phyloP scores from a whole-genome alignment of 192 early-diverging fungal genomes.

The Martensiomyces pterosporus region DNA sequence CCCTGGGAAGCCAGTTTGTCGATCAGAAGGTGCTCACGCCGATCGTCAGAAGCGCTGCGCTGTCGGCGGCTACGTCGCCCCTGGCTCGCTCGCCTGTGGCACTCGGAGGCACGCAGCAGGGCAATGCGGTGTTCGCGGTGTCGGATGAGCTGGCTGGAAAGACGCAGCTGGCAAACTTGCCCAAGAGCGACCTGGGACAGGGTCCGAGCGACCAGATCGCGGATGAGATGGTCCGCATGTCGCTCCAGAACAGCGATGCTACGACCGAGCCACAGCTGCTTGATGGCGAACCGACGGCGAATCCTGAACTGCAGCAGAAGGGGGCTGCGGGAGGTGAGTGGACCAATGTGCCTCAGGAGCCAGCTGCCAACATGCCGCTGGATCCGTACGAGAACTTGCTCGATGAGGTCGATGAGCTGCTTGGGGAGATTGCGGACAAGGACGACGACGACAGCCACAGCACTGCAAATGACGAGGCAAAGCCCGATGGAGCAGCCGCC shows the following conservation, averaged over 20 bases:
- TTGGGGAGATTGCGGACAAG: constrained; percentile 42
- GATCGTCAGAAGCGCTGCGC: constrained; percentile 27
- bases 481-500: no score
- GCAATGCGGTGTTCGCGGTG: neutral
- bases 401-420: constrained; percentile 50
- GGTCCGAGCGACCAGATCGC: neutral
- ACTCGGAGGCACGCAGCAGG: neutral
- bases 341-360: constrained; percentile 33
- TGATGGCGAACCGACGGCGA: neutral
- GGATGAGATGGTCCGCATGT: neutral
- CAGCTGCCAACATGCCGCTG: constrained; percentile 14
- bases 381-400: constrained; percentile 49
- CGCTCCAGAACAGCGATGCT: no score
- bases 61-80: constrained; percentile 7
- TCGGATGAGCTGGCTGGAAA: constrained; percentile 3
- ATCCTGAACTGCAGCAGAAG: no score
- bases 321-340: no score
- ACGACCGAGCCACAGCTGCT: constrained; percentile 6
- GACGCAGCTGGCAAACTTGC: constrained; percentile 11
- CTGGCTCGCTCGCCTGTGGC: no score
- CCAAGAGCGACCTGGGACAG: neutral
- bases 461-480: neutral
- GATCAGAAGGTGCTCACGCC: constrained; percentile 35
- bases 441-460: constrained; percentile 11
- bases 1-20: constrained; percentile 48